phyloP scores from a whole-genome alignment of 2,329 filamentous ascomycete species.

The Trichoderma afroharzianum region DNA sequence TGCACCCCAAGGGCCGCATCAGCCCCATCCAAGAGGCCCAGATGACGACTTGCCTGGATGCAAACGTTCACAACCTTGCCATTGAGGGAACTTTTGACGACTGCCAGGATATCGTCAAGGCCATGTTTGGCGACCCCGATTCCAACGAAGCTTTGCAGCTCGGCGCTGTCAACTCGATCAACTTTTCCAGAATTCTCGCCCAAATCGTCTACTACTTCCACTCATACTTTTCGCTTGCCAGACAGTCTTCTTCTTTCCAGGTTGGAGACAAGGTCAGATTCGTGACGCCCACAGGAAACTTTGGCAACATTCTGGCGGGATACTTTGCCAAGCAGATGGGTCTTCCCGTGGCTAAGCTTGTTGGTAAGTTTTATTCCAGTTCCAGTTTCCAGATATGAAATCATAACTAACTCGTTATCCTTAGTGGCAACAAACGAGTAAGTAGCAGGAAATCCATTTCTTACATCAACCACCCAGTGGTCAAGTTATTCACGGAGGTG shows the following conservation, averaged over 20 bases:
- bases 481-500: not conserved
- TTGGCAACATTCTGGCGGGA: slow-evolving; percentile 89
- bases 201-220: slow-evolving; percentile 98
- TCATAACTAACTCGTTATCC: not conserved
- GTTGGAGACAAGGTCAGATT: slow-evolving; percentile 71
- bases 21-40: slow-evolving; percentile 92
- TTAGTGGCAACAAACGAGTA: slow-evolving; percentile 67
- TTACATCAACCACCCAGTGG: not conserved
- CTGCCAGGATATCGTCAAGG: slow-evolving; percentile 95
- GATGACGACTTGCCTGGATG: slow-evolving; percentile 91
- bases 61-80: slow-evolving; percentile 89
- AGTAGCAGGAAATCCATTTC: not conserved
- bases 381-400: not conserved
- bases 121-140: slow-evolving; percentile 80
- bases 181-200: slow-evolving; percentile 90
- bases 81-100: slow-evolving; percentile 94
- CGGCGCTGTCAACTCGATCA: slow-evolving; percentile 94
- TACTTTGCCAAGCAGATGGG: slow-evolving; percentile 93
- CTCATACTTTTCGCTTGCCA: slow-evolving; percentile 79
- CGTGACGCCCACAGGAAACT: slow-evolving; percentile 93
- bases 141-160: slow-evolving; percentile 81
- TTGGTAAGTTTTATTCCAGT: slow-evolving; percentile 58
- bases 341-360: slow-evolving; percentile 79
- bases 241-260: slow-evolving; percentile 56
- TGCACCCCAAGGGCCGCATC: slow-evolving; percentile 87